phyloP scores from a whole-genome alignment of 2,329 filamentous ascomycete species.

The Diaporthe ampelina region DNA sequence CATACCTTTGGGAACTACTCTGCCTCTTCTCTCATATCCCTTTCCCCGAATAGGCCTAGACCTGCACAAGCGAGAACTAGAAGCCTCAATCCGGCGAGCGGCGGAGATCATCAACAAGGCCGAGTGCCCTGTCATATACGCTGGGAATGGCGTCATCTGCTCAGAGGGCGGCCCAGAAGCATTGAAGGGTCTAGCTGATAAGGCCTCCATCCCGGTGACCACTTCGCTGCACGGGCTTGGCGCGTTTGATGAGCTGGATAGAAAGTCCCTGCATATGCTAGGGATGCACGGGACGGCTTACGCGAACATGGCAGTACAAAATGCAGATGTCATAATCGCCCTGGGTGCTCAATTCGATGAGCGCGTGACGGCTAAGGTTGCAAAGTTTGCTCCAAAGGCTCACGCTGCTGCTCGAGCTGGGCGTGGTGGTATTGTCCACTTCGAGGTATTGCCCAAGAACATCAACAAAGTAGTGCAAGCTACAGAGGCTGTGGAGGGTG shows the following conservation, averaged over 20 bases:
- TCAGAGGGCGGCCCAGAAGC: slow-evolving; percentile 83
- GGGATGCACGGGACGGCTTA: slow-evolving; percentile 98
- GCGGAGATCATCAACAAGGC: slow-evolving; percentile 87
- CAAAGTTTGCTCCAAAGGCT: slow-evolving; percentile 90
- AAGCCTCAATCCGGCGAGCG: slow-evolving; percentile 80
- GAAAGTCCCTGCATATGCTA: slow-evolving; percentile 97
- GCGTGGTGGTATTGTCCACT: slow-evolving; percentile 95
- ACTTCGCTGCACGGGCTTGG: slow-evolving; percentile 96
- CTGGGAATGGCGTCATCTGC: slow-evolving; percentile 89
- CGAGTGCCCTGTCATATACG: slow-evolving; percentile 96
- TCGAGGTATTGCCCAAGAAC: slow-evolving; percentile 99
- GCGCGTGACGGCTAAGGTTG: slow-evolving; percentile 85
- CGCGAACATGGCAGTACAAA: slow-evolving; percentile 98
- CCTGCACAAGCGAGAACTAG: slow-evolving; percentile 69
- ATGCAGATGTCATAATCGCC: slow-evolving; percentile 95
- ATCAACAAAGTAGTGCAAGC: slow-evolving; percentile 99
- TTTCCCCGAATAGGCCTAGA: too few species aligned
- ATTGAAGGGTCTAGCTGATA: slow-evolving; percentile 89
- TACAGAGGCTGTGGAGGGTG: slow-evolving; percentile 94
- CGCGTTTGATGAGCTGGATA: slow-evolving; percentile 91
- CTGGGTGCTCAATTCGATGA: slow-evolving; percentile 96
- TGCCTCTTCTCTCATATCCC: slow-evolving; percentile 74
- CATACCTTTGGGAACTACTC: slow-evolving; percentile 81
- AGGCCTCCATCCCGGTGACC: slow-evolving; percentile 92
- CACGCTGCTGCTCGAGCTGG: slow-evolving; percentile 86